Evolutionary conservation across 768 basidiomycete genomes (phyloP), one percentile per base, ranked within the genome.

Genomic region (Daedalea quercina): DNA sequence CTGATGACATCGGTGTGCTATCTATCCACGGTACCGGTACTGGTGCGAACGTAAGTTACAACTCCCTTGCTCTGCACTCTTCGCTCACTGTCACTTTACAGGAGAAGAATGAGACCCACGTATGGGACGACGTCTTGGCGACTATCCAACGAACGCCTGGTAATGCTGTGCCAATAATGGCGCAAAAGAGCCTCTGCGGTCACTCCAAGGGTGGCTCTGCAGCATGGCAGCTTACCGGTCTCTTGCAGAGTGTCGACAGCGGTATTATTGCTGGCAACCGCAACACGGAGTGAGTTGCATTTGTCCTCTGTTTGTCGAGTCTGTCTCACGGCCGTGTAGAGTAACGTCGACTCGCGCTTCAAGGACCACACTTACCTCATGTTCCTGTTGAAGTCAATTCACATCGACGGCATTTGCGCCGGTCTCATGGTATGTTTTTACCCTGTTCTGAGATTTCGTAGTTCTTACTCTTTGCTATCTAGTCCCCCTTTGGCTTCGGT

Each of bases 161-260:
- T 51, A 98, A 98, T 67, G 94, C 94, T 17, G 85, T 95, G 44
- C 96, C 96, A 3, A 85, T 96, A 63, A 87, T 98, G 69, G 93
- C 96, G 2, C 96, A 98, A 70, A 99, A 99, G 80, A 92, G 88
- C 68, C 77, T 99, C 47, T 87, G 95, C 87, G 96, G 96, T 55
- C 95, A 99, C 67, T 86, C 95, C 11, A 99, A 99, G 77, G 96
- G 96, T 69, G 96, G 95, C 98, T 91, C 96, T n/a, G 95, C 95
- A 51, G 90, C 94, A 1, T 97, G 94, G 95, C 91, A 94, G 72
- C 82, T 96, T 78, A 86, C 84, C 62, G 96, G 96, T 60, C 76
- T 98, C 51, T 70, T 93, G 51, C 94, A 99, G 68, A 83, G 84
- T 11, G 78, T 99, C 56, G 77, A 75, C 57, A 82, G 84, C 43